Conservation (phyloP, 2,329 filamentous ascomycete species). For the Neofusicoccum laricinum region DNA sequence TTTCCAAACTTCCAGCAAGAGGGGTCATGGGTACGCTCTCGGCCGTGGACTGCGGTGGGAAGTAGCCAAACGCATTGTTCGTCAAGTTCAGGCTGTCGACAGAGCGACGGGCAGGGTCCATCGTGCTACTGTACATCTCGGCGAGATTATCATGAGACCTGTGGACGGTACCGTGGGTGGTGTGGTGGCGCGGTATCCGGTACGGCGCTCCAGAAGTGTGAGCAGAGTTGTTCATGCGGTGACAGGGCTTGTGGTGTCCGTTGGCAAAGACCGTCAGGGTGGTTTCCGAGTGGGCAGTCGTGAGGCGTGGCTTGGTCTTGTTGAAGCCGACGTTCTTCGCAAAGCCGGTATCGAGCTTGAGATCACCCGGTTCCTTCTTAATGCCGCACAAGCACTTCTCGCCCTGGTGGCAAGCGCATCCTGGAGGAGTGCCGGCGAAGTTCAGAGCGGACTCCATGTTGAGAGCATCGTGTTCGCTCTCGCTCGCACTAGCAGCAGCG, state of each 20-base stretch:
- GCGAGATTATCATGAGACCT: constrained; percentile 37
- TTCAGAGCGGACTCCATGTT: constrained; percentile 30
- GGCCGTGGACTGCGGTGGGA: constrained; percentile 4
- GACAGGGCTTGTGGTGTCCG: constrained; percentile 63
- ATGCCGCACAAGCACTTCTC: constrained; percentile 59
- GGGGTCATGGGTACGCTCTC: constrained; percentile 27
- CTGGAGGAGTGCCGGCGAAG: constrained; percentile 27
- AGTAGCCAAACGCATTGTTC: constrained; percentile 5
- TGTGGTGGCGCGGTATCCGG: constrained; percentile 52
- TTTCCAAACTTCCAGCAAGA: constrained; percentile 30
- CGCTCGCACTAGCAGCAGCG: constrained; percentile 31
- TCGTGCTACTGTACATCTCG: constrained; percentile 28
- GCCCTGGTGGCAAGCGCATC: constrained; percentile 56
- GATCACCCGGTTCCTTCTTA: constrained; percentile 55
- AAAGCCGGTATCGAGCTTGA: constrained; percentile 43
- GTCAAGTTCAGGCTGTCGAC: constrained; percentile 19
- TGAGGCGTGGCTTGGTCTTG: constrained; percentile 56
- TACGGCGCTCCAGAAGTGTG: constrained; percentile 63
- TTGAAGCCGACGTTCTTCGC: constrained; percentile 44
- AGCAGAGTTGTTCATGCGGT: constrained; percentile 63
- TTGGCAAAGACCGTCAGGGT: constrained; percentile 61
- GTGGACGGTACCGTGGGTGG: constrained; percentile 29
- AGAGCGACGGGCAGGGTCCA: constrained; percentile 26
- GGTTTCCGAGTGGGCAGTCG: constrained; percentile 57
- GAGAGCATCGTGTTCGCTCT: constrained; percentile 31